Base-by-base conservation (phyloP, 2,329 filamentous ascomycete species). In the Sclerotinia subarctica region DNA sequence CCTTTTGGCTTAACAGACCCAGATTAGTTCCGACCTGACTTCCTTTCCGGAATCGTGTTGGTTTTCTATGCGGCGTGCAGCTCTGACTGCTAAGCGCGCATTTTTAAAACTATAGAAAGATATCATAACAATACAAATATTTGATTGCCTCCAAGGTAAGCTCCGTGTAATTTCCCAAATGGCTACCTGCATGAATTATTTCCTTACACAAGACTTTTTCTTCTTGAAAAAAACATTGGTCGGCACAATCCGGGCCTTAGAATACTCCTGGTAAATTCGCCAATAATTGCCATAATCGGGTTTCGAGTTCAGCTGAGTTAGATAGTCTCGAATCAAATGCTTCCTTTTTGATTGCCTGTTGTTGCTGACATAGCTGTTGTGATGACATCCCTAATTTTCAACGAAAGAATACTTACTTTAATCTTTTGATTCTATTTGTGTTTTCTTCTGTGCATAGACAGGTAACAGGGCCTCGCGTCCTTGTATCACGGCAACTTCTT, bases 101-200 rank as follows among this genome's bases (percentile, higher is more conserved):
- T 51, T 51, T 29, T 38, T 38, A 38, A 62, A 47, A 11, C n/a
- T 57, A 56, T 5, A 32, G 5, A n/a, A n/a, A 32, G 2, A 53
- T 29, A 53, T 54, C 17, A 35, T 32, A 54, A 38, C 21, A n/a
- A 56, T 38, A 38, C 53, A 29, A 56, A 13, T 35, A 21, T 32
- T 49, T 13, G 21, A 62, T 49, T 35, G 17, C 58, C 58, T 49
- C 44, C 13, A 49, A 62, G 58, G 59, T 10, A 62, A 62, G 15
- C 59, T 62, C 46, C 59, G 59, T 51, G 46, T 49, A 62, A 62
- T 49, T 47, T 62, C 59, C 29, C 59, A 62, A 26, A 62, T 38
- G 59, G 59, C 21, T 38, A 62, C 46, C 59, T 62, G 59, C 59
- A 62, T 62, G 46, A 49, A n/a, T 46, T 62, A 49, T 44, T 49